Evolutionary conservation across 1,284 basidiomycete genomes (phyloP), one percentile per base, ranked within the genome.

Genomic region (Melampsora americana): DNA sequence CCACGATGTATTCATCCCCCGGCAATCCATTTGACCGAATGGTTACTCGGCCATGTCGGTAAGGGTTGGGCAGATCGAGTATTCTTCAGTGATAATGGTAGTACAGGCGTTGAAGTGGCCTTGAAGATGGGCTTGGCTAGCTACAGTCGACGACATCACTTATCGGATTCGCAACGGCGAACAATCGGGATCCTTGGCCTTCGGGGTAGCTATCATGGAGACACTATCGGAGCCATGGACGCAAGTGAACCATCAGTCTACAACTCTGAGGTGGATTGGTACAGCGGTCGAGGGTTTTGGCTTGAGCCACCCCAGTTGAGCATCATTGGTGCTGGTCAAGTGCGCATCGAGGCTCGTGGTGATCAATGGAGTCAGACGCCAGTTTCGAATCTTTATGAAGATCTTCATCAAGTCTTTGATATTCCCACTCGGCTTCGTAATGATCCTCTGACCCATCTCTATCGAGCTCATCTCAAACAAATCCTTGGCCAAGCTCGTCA

Each of bases 191-290:
- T 99, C 0, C 83, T 99, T 1, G 95, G 95, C 0, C 82, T 98
- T 59, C 90, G 90, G 79, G 95, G 95, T 1, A 93, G 93, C 80
- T 99, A 99, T 84, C 95, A 99, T 81, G 95, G 95, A 6, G 95
- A 99, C 83, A 98, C 95, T 23, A 96, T 98, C 79, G 95, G 95
- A 0, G 90, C 90, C 0, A 98, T 99, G 95, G 93, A 98, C 79
- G 95, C 95, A 3, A 92, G 90, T 79, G 91, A 93, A 80, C 85
- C 85, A 11, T 91, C 92, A 16, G 90, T 95, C 0, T 99, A 92
- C 83, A 95, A 91, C 23, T 84, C 84, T 11, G 83, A 84, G 5
- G 97, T 95, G 77, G 93, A 98, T 83, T 99, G 95, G 95, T 95
- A 99, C 82, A 86, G 90, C 65, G 90, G 92, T 2, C 90, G 93